Evolutionary conservation across 495 filamentous ascomycete species (phyloP).

Genomic region (Neurospora sp.): DNA sequence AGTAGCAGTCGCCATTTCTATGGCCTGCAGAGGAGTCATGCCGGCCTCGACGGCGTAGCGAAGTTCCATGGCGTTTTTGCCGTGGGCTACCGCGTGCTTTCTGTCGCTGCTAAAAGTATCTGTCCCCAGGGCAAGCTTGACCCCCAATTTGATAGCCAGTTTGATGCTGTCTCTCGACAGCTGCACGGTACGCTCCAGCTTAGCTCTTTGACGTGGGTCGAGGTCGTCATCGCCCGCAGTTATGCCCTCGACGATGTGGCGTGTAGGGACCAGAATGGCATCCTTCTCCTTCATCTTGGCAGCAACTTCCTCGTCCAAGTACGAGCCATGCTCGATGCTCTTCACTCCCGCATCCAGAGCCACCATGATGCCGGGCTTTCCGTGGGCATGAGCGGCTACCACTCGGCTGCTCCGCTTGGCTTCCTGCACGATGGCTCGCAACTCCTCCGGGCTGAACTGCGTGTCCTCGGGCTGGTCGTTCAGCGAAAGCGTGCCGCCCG

Average conservation of each 20-base stretch:
- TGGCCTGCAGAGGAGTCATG: conserved; percentile 40
- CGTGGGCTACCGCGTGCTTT: conserved; percentile 6
- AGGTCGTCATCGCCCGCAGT: conserved; percentile 20
- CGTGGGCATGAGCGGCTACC: conserved; percentile 42
- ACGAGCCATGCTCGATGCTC: conserved; percentile 39
- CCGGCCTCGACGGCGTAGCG: conserved; percentile 40
- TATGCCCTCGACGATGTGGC: conserved; percentile 31
- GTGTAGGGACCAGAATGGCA: conserved; percentile 34
- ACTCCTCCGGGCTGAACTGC: conserved; percentile 42
- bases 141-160: conserved; percentile 33
- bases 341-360: conserved; percentile 35
- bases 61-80: conserved; percentile 41
- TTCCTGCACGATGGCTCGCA: conserved; percentile 39
- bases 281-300: conserved; percentile 37
- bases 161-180: conserved; percentile 6
- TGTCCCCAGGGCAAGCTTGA: conserved; percentile 34
- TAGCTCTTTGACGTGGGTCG: conserved; percentile 21
- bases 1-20: conserved; percentile 44
- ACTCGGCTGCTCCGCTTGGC: conserved; percentile 32
- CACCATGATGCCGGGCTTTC: conserved; percentile 41
- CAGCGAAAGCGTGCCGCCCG: conserved; percentile 36
- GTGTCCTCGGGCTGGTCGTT: conserved; percentile 36
- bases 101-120: conserved; percentile 20
- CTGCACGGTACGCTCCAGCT: conserved; percentile 22
- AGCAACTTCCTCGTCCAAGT: conserved; percentile 37